Evolutionary conservation across 176 grass and related monocot genomes (phyloP), one percentile per base, ranked within the genome.

Genomic region (Oryza glaberrima): DNA sequence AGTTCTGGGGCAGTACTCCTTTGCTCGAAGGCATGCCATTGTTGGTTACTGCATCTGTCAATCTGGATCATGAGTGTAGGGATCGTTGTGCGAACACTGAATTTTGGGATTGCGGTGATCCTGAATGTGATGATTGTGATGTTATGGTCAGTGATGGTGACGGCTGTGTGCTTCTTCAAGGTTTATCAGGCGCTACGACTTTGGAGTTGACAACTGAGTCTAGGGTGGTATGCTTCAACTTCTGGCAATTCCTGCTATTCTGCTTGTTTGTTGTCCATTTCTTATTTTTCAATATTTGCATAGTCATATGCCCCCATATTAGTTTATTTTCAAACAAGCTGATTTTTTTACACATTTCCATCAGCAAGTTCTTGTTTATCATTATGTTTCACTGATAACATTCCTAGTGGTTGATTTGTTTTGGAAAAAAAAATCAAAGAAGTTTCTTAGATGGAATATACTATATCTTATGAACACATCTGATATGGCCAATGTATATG

Each of bases 151-250:
- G 19, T 22, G 69, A 2, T 25, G 17, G 67, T 20, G 23, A 77
- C 63, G 20, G 23, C 20, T 77, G 14, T 22, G 70, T 83, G 15
- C 54, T 83, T 19, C 25, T 83, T 32, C 38, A 74, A 83, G 70
- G 40, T 25, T 45, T 83, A 41, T 83, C 70, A 35, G 25, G 54
- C 11, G 6, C 34, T n/a, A 48, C 23, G 8, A 14, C 25, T 74
- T 73, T 74, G 7, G 81, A 65, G 54, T 65, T 83, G 70, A 65
- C 14, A 47, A 34, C 22, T 20, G 5, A 74, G 34, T 41, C 36
- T 22, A 7, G 38, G 28, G 34, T 45, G 80, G 80, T 82, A 82
- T 58, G 52, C 64, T 45, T 79, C 9, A 34, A 71, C 48, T 52
- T 58, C n/a, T 81, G 20, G 11, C 63, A 40, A 22, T 5, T 77